Base-by-base conservation (phyloP, 306 rosid species). In the Casuarina glauca region DNA sequence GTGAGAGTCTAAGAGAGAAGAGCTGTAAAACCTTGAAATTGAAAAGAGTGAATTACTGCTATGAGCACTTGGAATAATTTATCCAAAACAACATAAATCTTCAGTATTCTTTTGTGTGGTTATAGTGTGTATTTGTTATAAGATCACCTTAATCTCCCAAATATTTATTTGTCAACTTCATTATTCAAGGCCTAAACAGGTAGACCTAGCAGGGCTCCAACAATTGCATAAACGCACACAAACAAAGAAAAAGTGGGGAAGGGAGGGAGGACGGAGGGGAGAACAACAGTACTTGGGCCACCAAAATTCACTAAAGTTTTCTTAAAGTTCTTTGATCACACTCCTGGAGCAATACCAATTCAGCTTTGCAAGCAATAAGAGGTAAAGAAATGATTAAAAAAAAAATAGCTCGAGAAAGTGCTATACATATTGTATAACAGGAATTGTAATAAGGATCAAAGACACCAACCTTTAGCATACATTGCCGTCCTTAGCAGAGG, bases 401-500 rank as follows among this genome's bases (percentile, higher is more conserved):
- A 57, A 26, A 26, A 20, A 6, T 2, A 58, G 64, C 16, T 58
- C 26, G 64, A 58, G 26, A 57, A 57, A 58, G 9, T 58, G 64
- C 8, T 32, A 1, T 58, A 58, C 2, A 19, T 32, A 9, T 58
- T 32, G 10, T 9, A 58, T 42, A 62, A 12, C 11, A 5, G 35
- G 44, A 58, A 64, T 11, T 55, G 46, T 26, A 35, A 15, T 67
- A 72, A 69, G 36, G 42, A 20, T 64, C 1, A 75, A 19, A 76
- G 67, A 72, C 44, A 73, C 94, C 48, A 83, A 91, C 98, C 98
- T 89, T 92, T 94, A 26, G 96, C 96, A 84, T 94, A 92, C 96
- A 94, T 83, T 15, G 97, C 95, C 36, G 98, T 92, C 82, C 98
- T 92, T 76, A 89, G 77, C 19, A 90, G 92, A 50, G 98, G 97